Base-by-base conservation (phyloP, 257 asterid species). In the Fraxinus quadrangulata region DNA sequence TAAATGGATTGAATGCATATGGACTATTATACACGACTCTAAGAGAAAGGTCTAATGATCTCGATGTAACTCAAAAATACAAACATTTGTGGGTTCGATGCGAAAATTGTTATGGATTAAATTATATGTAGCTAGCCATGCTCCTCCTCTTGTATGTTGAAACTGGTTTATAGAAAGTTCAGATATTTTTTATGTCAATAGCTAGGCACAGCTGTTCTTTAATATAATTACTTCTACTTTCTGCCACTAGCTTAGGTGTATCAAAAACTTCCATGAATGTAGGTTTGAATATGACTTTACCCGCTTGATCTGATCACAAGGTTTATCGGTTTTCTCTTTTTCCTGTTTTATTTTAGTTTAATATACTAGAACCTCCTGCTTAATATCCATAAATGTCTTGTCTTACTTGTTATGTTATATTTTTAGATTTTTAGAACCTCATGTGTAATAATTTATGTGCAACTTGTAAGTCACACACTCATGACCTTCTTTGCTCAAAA, bases 401-500 rank as follows among this genome's bases (percentile, higher is more conserved):
- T n/a, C 40, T 75, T 51, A 17, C 56, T 68, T 68, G 34, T 67
- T 71, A 37, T 78, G 37, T 54, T 47, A 47, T 45, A 30, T 26
- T 33, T 75, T 71, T 76, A 56, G 54, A 67, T 34, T 71, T 37
- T 76, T 63, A 67, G 56, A 59, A 59, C 75, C 67, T 65, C 26
- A 30, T 74, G 49, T 51, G 67, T 21, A 24, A 24, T 71, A 73
- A 68, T 75, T 74, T 23, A 59, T 59, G 31, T 9, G 67, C 16
- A 59, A 33, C 65, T 78, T 73, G 68, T 66, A 66, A 40, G 68
- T 61, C 10, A 67, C 81, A 21, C 71, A 31, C 84, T 79, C 71
- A 80, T 76, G 56, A 28, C 77, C 72, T 73, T 81, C 51, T 72
- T 72, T 74, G 66, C 81, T 77, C 73, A 72, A 82, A 67, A 74